Evolutionary conservation across 2,329 filamentous ascomycete genomes (phyloP).

Genomic region (Fusarium napiforme): DNA sequence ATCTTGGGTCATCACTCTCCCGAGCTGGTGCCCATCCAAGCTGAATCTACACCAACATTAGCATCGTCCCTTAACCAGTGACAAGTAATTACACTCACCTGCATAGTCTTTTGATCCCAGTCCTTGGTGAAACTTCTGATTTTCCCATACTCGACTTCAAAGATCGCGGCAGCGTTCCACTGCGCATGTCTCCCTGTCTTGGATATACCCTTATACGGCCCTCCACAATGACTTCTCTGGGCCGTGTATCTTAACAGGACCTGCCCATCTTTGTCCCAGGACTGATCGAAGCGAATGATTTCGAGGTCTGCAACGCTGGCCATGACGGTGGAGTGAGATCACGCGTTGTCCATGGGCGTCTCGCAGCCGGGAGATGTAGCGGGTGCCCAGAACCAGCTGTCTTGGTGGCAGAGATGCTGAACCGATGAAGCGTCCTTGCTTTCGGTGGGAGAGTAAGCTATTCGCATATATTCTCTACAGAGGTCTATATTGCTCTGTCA

Average conservation of each 20-base stretch:
- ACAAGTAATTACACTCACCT: not conserved
- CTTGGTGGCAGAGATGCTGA: conserved; percentile 20
- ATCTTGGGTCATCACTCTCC: conserved; percentile 38
- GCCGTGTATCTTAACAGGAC: conserved; percentile 41
- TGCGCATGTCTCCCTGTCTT: conserved; percentile 31
- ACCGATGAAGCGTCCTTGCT: conserved; percentile 28
- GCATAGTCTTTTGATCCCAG: conserved; percentile 29
- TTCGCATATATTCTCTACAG: conserved; percentile 30
- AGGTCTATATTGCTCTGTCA: conserved; percentile 13
- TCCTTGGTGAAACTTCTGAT: conserved; percentile 31
- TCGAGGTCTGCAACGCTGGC: conserved; percentile 34
- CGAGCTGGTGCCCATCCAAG: conserved; percentile 41
- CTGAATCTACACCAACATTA: conserved; percentile 31
- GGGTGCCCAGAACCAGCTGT: conserved; percentile 35
- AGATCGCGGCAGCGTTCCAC: conserved; percentile 37
- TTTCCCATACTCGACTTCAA: conserved; percentile 37
- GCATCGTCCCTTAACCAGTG: not conserved
- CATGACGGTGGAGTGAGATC: conserved; percentile 39
- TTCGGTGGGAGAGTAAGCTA: conserved; percentile 25
- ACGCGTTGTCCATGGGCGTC: conserved; percentile 38
- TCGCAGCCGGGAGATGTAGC: conserved; percentile 31
- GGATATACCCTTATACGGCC: conserved; percentile 39
- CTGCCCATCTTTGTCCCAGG: conserved; percentile 40
- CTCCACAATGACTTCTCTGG: conserved; percentile 36
- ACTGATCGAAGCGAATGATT: conserved; percentile 39